Conservation (phyloP, 768 basidiomycete genomes). For the Amylocystis lapponica region DNA sequence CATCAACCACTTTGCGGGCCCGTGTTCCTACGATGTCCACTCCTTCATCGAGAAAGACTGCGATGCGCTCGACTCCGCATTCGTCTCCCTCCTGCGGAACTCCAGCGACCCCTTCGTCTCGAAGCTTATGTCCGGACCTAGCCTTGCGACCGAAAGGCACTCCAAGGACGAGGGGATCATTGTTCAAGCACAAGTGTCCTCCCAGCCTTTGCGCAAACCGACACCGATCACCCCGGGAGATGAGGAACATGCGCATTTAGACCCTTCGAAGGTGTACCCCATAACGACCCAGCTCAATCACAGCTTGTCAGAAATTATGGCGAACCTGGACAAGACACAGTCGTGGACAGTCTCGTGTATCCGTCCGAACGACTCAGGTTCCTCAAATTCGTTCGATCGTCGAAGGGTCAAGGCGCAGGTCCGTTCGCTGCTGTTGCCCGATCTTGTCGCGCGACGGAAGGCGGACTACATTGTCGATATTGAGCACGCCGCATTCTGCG, state of each 20-base stretch:
- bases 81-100: conserved; percentile 69
- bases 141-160: conserved; percentile 75
- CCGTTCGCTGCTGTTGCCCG: conserved; percentile 66
- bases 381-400: conserved; percentile 87
- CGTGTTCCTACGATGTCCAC: conserved; percentile 64
- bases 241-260: conserved; percentile 59
- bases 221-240: conserved; percentile 38
- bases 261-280: conserved; percentile 67
- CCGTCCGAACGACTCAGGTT: conserved; percentile 83
- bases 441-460: conserved; percentile 55
- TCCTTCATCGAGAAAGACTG: conserved; percentile 77
- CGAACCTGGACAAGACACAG: conserved; percentile 51
- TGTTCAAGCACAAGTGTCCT: conserved; percentile 84
- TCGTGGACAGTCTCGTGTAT: conserved; percentile 78
- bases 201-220: conserved; percentile 65
- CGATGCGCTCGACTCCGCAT: conserved; percentile 74
- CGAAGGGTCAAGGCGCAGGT: conserved; percentile 80
- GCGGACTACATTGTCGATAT: conserved; percentile 67
- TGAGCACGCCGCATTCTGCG: conserved; percentile 58
- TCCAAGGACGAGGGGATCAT: conserved; percentile 68
- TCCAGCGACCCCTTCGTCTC: conserved; percentile 70
- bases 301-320: conserved; percentile 65
- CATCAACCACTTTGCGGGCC: conserved; percentile 82
- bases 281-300: conserved; percentile 77
- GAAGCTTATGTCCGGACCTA: conserved; percentile 82